phyloP scores from a whole-genome alignment of 129 eudicot genomes.

The Saussurea involucrata region DNA sequence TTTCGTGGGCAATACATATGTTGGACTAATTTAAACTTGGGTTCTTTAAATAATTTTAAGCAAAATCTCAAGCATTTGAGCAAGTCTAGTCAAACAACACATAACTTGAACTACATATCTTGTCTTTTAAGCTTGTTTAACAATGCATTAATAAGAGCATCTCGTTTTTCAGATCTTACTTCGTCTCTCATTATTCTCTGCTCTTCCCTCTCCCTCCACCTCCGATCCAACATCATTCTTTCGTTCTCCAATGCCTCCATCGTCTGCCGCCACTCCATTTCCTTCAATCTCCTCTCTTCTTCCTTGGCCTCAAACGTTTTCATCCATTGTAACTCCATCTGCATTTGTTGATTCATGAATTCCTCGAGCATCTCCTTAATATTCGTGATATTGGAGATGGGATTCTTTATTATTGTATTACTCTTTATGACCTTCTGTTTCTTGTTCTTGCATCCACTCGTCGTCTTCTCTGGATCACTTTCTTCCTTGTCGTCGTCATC shows the following conservation, averaged over 20 bases:
- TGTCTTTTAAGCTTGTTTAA: slow-evolving; percentile 62
- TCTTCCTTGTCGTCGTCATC: slow-evolving; percentile 60
- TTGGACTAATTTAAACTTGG: background rate
- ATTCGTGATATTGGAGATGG: background rate
- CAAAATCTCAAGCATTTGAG: background rate
- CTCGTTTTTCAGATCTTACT: slow-evolving; percentile 67
- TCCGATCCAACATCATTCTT: slow-evolving; percentile 58
- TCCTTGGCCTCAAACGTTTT: slow-evolving; percentile 62
- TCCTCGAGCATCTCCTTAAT: slow-evolving; percentile 63
- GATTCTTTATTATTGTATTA: slow-evolving; percentile 10
- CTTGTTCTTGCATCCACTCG: slow-evolving; percentile 35
- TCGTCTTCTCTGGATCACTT: slow-evolving; percentile 22
- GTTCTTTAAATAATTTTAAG: background rate
- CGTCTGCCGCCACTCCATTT: slow-evolving; percentile 73
- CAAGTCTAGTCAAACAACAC: background rate
- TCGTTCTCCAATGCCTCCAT: slow-evolving; percentile 76
- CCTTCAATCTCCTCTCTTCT: slow-evolving; percentile 68
- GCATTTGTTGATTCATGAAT: slow-evolving; percentile 69
- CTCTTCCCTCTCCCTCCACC: slow-evolving; percentile 79
- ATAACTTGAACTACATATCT: slow-evolving; percentile 17
- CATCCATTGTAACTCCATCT: slow-evolving; percentile 69
- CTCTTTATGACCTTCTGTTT: slow-evolving; percentile 23
- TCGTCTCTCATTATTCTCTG: slow-evolving; percentile 69
- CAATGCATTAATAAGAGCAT: slow-evolving; percentile 58
- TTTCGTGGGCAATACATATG: background rate